Conservation (phyloP, 352 stramenopile genomes). For the Achlya hypogyna region DNA sequence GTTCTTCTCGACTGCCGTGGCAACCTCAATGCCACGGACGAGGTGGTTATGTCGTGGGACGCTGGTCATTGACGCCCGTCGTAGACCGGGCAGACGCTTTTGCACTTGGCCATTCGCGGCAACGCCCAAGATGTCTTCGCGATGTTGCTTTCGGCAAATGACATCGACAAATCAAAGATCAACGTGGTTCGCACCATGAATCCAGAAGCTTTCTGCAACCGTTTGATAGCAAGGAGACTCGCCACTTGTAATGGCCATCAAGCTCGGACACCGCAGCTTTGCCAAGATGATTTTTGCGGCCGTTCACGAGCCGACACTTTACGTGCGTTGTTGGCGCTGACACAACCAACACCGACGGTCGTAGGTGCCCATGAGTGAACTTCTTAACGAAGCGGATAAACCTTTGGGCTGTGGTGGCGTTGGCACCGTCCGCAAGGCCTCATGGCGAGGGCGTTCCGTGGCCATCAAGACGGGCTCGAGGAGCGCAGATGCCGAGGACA, state of each 20-base stretch:
- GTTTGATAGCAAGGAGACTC: no score
- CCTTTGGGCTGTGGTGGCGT: slow-evolving; percentile 13
- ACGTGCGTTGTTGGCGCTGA: not conserved
- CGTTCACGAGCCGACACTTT: no score
- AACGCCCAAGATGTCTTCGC: not conserved
- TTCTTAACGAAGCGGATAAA: not conserved
- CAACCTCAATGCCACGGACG: not conserved
- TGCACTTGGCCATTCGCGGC: not conserved
- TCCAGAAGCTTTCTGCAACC: no score
- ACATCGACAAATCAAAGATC: not conserved
- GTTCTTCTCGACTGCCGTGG: no score
- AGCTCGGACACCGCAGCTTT: no score
- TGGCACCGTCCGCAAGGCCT: slow-evolving; percentile 26
- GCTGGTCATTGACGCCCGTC: not conserved
- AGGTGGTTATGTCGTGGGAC: not conserved
- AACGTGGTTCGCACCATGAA: not conserved
- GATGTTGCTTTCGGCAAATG: not conserved
- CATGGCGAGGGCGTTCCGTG: slow-evolving; percentile 19
- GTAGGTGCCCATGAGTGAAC: not conserved
- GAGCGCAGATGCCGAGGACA: not conserved
- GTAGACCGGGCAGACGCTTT: not conserved
- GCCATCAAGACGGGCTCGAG: slow-evolving; percentile 20
- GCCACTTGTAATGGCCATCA: no score
- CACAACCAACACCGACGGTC: no score
- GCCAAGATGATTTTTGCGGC: no score